phyloP scores from a whole-genome alignment of 2,329 filamentous ascomycete genomes.

The Claviceps quebecensis region DNA sequence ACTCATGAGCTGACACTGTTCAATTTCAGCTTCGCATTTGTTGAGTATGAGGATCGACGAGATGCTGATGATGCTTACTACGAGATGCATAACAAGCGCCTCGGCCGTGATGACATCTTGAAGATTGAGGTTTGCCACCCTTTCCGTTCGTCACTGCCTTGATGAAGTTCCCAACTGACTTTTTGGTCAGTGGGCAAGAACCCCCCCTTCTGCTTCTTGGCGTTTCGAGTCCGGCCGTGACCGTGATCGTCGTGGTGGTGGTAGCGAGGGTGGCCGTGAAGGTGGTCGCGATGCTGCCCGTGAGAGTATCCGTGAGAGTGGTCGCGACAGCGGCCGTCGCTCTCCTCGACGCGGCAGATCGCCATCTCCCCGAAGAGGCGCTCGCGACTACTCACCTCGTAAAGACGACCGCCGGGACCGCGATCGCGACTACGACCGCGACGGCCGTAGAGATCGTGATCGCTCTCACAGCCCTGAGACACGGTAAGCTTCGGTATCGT shows the following conservation, averaged over 20 bases:
- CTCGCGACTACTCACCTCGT: conserved; percentile 70
- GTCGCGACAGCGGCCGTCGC: conserved; percentile 30
- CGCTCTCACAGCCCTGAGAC: conserved; percentile 58
- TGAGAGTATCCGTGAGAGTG: conserved; percentile 14
- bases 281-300: conserved; percentile 57
- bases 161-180: conserved; percentile 2
- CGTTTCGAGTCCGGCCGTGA: conserved; percentile 88
- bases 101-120: conserved; percentile 84
- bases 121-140: conserved; percentile 78
- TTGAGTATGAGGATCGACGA: conserved; percentile 96
- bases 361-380: conserved; percentile 62
- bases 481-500: conserved; percentile 28
- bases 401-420: conserved; percentile 78
- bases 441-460: conserved; percentile 61
- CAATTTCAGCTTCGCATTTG: conserved; percentile 69
- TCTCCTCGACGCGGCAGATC: conserved; percentile 58
- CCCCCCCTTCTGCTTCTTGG: conserved; percentile 95
- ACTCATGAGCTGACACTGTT: conserved; percentile 1
- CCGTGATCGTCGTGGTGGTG: conserved; percentile 42
- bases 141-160: background rate
- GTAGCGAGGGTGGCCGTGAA: conserved; percentile 14
- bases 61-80: conserved; percentile 98
- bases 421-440: conserved; percentile 65
- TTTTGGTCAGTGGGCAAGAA: conserved; percentile 76
- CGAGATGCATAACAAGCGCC: conserved; percentile 99